Percentiles rank a stretch among this genome's conserved stretches.
Conservation (phyloP, 768 basidiomycete genomes). For the Galerina marginata region DNA sequence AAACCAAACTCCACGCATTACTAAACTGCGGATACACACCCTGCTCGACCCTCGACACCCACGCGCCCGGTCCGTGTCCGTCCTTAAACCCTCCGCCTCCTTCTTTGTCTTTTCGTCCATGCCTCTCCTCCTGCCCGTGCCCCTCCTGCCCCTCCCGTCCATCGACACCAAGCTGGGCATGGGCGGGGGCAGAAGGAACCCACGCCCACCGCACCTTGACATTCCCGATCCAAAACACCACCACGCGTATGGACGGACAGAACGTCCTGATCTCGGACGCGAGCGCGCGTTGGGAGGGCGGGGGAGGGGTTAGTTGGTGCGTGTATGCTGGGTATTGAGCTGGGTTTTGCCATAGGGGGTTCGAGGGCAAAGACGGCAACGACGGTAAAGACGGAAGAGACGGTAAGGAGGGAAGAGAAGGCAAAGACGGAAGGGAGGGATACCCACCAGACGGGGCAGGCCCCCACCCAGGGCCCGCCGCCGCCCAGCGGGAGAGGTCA, state of each 20-base stretch:
- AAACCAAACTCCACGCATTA: slow-evolving; percentile 17
- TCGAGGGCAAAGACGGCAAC: background rate
- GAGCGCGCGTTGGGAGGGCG: background rate
- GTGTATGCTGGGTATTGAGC: too few relatives aligned
- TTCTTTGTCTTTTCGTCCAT: background rate
- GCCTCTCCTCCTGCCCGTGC: too few relatives aligned
- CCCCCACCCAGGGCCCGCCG: background rate
- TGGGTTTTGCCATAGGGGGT: too few relatives aligned
- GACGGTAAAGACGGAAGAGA: background rate
- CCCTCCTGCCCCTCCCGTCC: too few relatives aligned
- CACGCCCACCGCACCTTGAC: slow-evolving; percentile 15
- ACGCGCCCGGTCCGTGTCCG: slow-evolving; percentile 5
- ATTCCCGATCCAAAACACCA: slow-evolving; percentile 11
- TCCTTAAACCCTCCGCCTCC: too few relatives aligned
- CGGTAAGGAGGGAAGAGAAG: background rate
- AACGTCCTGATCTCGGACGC: slow-evolving; percentile 8
- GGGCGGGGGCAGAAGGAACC: too few relatives aligned
- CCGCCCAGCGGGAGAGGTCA: slow-evolving; percentile 35
- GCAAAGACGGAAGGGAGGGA: background rate
- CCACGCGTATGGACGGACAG: slow-evolving; percentile 1
- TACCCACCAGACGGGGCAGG: background rate
- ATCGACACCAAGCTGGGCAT: too few relatives aligned
- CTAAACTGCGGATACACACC: slow-evolving; percentile 17
- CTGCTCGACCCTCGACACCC: slow-evolving; percentile 16
- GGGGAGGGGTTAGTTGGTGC: background rate